Evolutionary conservation across 2,329 filamentous ascomycete genomes (phyloP).

Genomic region (Cordyceps sp.): DNA sequence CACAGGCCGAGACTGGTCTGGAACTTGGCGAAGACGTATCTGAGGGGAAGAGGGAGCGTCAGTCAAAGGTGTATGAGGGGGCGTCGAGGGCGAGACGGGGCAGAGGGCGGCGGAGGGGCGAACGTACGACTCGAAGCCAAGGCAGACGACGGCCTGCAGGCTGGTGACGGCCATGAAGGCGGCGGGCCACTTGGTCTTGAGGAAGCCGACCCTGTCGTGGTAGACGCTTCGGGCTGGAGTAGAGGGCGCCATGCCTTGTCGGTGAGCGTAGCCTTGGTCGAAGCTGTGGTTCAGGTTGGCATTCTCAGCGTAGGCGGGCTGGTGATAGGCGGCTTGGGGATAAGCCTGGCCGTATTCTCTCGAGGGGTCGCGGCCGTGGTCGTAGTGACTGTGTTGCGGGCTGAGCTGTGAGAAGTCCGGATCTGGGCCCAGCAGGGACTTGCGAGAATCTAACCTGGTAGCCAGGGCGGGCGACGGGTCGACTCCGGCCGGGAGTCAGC

Average conservation of each 20-base stretch:
- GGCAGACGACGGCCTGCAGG: slow-evolving; percentile 62
- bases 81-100: slow-evolving; percentile 1
- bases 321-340: slow-evolving; percentile 12
- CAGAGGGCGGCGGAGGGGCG: background rate
- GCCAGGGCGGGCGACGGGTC: slow-evolving; percentile 18
- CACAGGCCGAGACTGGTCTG: slow-evolving; percentile 40
- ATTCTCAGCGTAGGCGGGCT: slow-evolving; percentile 10
- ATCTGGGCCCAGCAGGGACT: slow-evolving; percentile 21
- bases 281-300: slow-evolving; percentile 12
- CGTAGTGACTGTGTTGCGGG: slow-evolving; percentile 9
- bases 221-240: slow-evolving; percentile 14
- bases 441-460: slow-evolving; percentile 22
- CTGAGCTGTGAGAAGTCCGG: slow-evolving; percentile 18
- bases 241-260: slow-evolving; percentile 19
- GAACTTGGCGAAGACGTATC: slow-evolving; percentile 82
- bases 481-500: slow-evolving; percentile 21
- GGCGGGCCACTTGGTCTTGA: slow-evolving; percentile 79
- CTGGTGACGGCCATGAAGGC: slow-evolving; percentile 60
- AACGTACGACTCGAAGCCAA: slow-evolving; percentile 74
- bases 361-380: slow-evolving; percentile 11
- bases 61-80: too few species aligned
- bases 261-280: slow-evolving; percentile 19
- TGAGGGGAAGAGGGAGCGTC: slow-evolving; percentile 20
- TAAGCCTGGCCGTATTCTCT: slow-evolving; percentile 17
- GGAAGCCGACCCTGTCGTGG: slow-evolving; percentile 43